Percentiles rank a stretch among this genome's conserved stretches.
phyloP scores from a whole-genome alignment of 2,329 filamentous ascomycete species.

The Dichotomopilus funicola region DNA sequence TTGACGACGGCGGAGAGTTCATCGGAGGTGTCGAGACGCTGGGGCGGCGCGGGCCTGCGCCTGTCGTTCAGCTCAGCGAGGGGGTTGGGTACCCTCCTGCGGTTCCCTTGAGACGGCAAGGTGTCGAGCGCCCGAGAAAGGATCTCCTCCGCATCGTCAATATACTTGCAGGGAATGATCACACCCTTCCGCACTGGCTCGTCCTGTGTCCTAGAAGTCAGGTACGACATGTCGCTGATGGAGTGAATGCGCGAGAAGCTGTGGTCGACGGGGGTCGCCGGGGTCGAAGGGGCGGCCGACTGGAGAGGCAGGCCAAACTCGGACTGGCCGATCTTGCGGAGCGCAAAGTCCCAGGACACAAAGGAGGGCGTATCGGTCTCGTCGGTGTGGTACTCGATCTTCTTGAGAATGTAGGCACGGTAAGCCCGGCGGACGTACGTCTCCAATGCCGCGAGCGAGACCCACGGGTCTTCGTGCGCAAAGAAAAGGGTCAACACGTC shows the following conservation, averaged over 20 bases:
- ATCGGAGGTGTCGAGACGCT: conserved; percentile 54
- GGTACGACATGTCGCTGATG: conserved; percentile 93
- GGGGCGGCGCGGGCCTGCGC: conserved; percentile 51
- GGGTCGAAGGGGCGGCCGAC: conserved; percentile 76
- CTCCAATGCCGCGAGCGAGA: conserved; percentile 85
- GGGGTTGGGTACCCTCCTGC: conserved; percentile 54
- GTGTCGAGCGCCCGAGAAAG: conserved; percentile 77
- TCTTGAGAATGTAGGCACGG: conserved; percentile 87
- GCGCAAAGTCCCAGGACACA: conserved; percentile 90
- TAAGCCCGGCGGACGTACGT: conserved; percentile 96
- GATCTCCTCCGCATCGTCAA: conserved; percentile 89
- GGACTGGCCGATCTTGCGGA: conserved; percentile 85
- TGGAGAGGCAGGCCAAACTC: conserved; percentile 79
- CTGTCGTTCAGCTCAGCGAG: conserved; percentile 69
- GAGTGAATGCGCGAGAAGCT: conserved; percentile 80
- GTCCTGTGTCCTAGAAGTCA: conserved; percentile 63
- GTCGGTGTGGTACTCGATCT: conserved; percentile 79
- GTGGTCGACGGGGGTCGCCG: conserved; percentile 64
- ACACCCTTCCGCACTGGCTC: conserved; percentile 88
- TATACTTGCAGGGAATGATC: conserved; percentile 84
- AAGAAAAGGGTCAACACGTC: conserved; percentile 96
- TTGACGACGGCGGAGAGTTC: conserved; percentile 91
- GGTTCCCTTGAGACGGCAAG: conserved; percentile 56
- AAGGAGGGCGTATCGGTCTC: conserved; percentile 64
- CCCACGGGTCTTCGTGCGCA: conserved; percentile 87